A percentile compares a stretch with the other conserved stretches of the same genome.
Evolutionary conservation across 345 rosid species (phyloP).

Genomic region (Eutrema yunnanense): DNA sequence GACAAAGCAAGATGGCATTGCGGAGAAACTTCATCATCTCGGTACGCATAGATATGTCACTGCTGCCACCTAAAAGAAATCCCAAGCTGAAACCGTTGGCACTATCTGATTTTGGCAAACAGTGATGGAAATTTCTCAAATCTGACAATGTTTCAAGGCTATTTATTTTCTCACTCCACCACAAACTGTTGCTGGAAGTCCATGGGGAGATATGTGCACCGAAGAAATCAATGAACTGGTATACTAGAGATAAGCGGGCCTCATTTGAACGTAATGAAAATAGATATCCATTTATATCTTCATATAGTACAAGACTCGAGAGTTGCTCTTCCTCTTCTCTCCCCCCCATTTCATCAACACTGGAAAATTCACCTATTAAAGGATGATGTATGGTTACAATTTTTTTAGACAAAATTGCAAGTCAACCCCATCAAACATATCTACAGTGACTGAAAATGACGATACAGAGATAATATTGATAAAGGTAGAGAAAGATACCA

Average conservation of each 20-base stretch:
- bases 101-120: conserved; percentile 28
- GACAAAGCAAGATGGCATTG: conserved; percentile 68
- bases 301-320: conserved; percentile 62
- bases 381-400: not conserved
- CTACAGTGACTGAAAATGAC: not conserved
- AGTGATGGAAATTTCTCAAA: conserved; percentile 44
- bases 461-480: conserved; percentile 3
- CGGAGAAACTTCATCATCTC: conserved; percentile 80
- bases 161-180: conserved; percentile 64
- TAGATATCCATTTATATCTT: conserved; percentile 71
- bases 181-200: conserved; percentile 77
- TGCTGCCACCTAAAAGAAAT: conserved; percentile 39
- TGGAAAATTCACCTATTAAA: conserved; percentile 38
- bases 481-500: conserved; percentile 35
- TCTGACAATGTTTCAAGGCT: conserved; percentile 64
- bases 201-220: conserved; percentile 66
- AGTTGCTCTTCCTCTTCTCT: conserved; percentile 63
- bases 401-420: not conserved
- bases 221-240: conserved; percentile 76
- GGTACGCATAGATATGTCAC: conserved; percentile 42
- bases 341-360: conserved; percentile 36
- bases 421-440: conserved; percentile 3
- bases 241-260: conserved; percentile 66
- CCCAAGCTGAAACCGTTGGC: conserved; percentile 36
- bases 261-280: conserved; percentile 67